Percentiles rank a stretch among this genome's conserved stretches.
Evolutionary conservation across 345 rosid species (phyloP).

Genomic region (Eucalyptus lansdowneana): DNA sequence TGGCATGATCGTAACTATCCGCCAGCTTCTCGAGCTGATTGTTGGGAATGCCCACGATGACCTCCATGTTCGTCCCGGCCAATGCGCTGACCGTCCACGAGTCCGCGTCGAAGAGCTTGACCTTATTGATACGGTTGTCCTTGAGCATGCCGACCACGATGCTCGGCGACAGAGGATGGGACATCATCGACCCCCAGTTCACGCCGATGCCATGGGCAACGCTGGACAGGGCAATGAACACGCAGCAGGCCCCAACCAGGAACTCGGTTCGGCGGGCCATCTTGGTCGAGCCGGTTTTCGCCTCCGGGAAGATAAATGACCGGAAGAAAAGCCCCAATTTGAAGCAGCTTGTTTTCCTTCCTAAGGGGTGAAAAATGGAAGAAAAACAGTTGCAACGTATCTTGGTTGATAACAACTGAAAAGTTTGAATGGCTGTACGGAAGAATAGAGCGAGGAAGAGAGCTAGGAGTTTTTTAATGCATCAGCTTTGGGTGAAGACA

Average conservation of each 20-base stretch:
- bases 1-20: conserved; percentile 17
- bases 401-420: background rate
- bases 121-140: conserved; percentile 55
- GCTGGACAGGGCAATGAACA: conserved; percentile 5
- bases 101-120: conserved; percentile 77
- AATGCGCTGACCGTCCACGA: conserved; percentile 33
- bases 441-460: background rate
- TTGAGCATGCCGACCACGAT: conserved; percentile 57
- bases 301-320: background rate
- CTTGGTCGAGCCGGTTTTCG: background rate
- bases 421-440: background rate
- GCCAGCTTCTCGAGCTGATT: conserved; percentile 25
- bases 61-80: conserved; percentile 49
- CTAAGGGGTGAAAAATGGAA: background rate
- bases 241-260: background rate
- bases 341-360: background rate
- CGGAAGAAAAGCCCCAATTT: background rate
- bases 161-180: conserved; percentile 45
- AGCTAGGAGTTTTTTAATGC: background rate
- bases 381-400: background rate
- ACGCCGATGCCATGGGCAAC: conserved; percentile 40
- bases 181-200: conserved; percentile 68
- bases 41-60: conserved; percentile 82
- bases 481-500: background rate
- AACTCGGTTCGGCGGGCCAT: conserved; percentile 11